phyloP scores from a whole-genome alignment of 2,329 filamentous ascomycete genomes.

The Fonsecaea pugnacius region DNA sequence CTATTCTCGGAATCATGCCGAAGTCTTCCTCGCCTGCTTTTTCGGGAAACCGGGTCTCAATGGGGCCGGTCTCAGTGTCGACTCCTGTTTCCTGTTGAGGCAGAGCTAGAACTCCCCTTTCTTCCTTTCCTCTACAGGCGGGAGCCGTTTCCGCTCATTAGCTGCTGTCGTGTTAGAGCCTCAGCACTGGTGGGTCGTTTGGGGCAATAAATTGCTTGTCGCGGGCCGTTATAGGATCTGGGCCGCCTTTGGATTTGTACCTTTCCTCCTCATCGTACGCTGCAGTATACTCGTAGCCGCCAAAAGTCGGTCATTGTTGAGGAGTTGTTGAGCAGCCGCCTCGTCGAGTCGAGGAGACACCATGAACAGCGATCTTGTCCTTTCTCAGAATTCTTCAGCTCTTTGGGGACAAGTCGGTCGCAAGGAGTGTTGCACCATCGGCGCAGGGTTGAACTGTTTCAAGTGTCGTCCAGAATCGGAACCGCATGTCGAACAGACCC shows the following conservation, averaged over 20 bases:
- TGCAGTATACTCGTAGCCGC: not conserved
- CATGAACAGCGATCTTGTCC: not conserved
- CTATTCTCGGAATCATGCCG: constrained; percentile 6
- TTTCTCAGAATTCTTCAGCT: not conserved
- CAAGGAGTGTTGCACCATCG: not conserved
- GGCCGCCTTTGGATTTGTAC: not conserved
- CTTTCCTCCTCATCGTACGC: not conserved
- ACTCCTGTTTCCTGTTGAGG: not conserved
- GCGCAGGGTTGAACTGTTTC: not conserved
- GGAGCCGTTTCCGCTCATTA: not conserved
- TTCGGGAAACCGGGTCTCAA: constrained; percentile 2
- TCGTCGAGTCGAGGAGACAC: not conserved
- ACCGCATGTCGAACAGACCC: not conserved
- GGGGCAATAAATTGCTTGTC: not conserved
- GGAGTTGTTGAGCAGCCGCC: not conserved
- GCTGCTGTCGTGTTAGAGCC: not conserved
- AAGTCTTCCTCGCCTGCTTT: not conserved
- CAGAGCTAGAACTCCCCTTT: constrained; percentile 11
- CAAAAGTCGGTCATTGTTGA: not conserved
- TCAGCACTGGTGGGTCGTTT: not conserved
- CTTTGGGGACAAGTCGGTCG: not conserved
- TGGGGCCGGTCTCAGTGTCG: not conserved
- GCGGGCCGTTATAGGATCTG: not conserved
- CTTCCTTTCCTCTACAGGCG: not conserved
- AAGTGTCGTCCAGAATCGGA: not conserved